phyloP scores from a whole-genome alignment of 176 grass and related monocot species.

The Cenchrus purpureus region DNA sequence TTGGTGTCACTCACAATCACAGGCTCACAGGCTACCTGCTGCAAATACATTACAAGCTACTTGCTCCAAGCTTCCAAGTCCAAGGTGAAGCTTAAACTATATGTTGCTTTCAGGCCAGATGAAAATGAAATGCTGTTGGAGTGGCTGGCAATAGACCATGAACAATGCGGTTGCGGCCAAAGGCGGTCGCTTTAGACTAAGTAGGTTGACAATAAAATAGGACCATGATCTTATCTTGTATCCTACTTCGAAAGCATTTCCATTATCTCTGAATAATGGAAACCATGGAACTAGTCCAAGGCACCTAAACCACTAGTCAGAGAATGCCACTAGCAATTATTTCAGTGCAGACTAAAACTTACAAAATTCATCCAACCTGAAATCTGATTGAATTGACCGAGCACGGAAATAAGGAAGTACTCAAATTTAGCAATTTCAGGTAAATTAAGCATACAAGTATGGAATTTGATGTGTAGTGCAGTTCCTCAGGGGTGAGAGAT shows the following conservation, averaged over 20 bases:
- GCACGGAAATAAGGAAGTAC: not conserved
- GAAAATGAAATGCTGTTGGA: conserved; percentile 38
- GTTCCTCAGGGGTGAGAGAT: not conserved
- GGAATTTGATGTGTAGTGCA: not conserved
- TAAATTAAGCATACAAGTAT: not conserved
- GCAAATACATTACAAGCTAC: conserved; percentile 33
- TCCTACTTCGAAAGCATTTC: conserved; percentile 41
- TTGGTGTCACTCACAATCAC: conserved; percentile 24
- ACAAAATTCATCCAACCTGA: conserved; percentile 3
- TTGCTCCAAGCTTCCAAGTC: conserved; percentile 1
- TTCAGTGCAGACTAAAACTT: not conserved
- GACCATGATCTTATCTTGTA: conserved; percentile 53
- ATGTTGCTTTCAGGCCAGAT: conserved; percentile 38
- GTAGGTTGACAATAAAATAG: conserved; percentile 46
- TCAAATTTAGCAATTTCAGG: not conserved
- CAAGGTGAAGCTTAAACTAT: conserved; percentile 31
- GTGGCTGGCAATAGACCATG: conserved; percentile 28
- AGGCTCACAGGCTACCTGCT: conserved; percentile 24
- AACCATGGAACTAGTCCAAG: conserved; percentile 23
- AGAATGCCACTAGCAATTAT: conserved; percentile 7
- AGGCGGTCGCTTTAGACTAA: conserved; percentile 38
- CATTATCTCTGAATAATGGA: conserved; percentile 40
- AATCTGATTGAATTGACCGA: not conserved
- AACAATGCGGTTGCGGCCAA: conserved; percentile 29
- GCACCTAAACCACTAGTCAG: conserved; percentile 41